These are phyloP conservation scores for Xylariaceae sp. DNA, from an alignment of 2,329 filamentous ascomycete genomes.

Conservation along the genomic window DNA sequence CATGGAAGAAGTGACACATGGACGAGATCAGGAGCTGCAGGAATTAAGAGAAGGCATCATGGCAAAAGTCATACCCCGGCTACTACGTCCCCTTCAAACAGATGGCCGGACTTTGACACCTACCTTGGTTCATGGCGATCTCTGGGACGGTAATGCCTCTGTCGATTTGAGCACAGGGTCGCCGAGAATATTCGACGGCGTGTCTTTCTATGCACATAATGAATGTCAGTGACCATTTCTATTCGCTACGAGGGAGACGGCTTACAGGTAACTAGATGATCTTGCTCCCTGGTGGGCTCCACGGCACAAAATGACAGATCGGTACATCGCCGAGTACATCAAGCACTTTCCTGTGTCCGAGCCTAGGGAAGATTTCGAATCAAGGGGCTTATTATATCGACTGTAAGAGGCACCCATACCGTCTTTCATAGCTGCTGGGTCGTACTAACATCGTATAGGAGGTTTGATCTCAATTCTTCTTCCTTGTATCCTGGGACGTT, in stretches of 20 bases:
- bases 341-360: background rate
- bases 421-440: background rate
- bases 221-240: background rate
- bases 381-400: background rate
- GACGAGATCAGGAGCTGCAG: background rate
- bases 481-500: background rate
- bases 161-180: background rate
- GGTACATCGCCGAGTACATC: background rate
- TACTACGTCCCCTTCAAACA: background rate
- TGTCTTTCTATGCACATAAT: background rate
- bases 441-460: background rate
- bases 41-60: background rate
- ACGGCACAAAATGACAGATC: background rate
- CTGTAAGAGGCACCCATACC: background rate
- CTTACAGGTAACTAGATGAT: background rate
- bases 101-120: background rate
- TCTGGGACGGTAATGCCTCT: background rate
- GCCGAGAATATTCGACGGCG: background rate
- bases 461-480: background rate
- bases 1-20: background rate
- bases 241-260: background rate
- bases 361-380: background rate
- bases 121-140: background rate
- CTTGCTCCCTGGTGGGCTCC: background rate
- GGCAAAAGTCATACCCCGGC: background rate